Conservation (phyloP, 225 moss, liverwort and hornwort genomes). For the Asterella californica region DNA sequence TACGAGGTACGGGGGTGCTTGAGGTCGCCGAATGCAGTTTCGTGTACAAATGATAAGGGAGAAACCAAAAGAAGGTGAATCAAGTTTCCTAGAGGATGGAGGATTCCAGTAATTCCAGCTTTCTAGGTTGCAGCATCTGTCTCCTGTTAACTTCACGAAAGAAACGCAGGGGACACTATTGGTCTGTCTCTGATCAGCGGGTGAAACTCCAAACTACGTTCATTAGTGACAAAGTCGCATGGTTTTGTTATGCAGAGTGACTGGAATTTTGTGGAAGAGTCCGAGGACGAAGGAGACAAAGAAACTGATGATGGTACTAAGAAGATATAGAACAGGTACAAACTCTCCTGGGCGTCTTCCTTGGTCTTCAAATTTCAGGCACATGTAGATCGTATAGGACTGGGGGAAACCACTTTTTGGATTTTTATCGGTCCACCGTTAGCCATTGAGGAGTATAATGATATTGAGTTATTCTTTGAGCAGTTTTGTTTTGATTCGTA, state of each 20-base stretch:
- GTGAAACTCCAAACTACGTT: background rate
- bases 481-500: background rate
- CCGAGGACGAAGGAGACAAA: conserved; percentile 18
- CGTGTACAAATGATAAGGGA: too few relatives aligned
- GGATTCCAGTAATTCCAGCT: too few relatives aligned
- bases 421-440: background rate
- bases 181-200: background rate
- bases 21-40: too few relatives aligned
- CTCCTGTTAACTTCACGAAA: background rate
- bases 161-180: background rate
- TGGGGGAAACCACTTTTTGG: background rate
- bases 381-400: background rate
- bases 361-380: background rate
- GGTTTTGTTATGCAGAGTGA: conserved; percentile 24
- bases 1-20: too few relatives aligned
- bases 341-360: background rate
- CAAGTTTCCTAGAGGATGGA: background rate
- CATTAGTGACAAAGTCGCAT: background rate
- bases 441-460: background rate
- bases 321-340: conserved; percentile 6
- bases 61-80: too few relatives aligned
- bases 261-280: conserved; percentile 28
- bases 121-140: background rate
- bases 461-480: too few relatives aligned
- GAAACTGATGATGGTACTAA: conserved; percentile 10